phyloP scores from a whole-genome alignment of 768 basidiomycete genomes.

The Russula sp. region DNA sequence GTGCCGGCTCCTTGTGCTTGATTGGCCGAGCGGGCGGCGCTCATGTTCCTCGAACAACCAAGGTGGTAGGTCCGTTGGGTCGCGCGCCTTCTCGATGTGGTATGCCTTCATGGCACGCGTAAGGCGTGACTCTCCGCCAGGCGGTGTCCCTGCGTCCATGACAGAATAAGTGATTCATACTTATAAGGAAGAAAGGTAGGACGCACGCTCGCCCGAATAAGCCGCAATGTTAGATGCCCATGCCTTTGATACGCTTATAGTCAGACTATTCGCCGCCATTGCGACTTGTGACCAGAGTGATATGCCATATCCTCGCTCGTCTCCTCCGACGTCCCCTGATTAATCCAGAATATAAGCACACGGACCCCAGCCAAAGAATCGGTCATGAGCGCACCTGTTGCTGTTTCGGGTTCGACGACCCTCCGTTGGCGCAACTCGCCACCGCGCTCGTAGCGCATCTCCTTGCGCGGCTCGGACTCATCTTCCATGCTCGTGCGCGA shows the following conservation, averaged over 20 bases:
- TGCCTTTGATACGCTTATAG: slow-evolving; percentile 52
- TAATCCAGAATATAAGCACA: slow-evolving; percentile 11
- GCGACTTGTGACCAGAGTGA: slow-evolving; percentile 54
- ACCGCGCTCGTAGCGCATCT: neutral
- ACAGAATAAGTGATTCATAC: neutral
- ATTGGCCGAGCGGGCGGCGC: slow-evolving; percentile 32
- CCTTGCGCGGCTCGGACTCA: slow-evolving; percentile 26
- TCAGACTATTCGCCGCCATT: slow-evolving; percentile 46
- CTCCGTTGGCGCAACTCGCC: slow-evolving; percentile 5
- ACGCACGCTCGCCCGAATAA: slow-evolving; percentile 22
- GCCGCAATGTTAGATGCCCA: slow-evolving; percentile 34
- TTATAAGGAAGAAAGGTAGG: neutral
- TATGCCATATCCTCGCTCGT: slow-evolving; percentile 34
- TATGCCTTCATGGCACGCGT: slow-evolving; percentile 64
- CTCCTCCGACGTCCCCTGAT: slow-evolving; percentile 9
- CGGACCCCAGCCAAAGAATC: neutral
- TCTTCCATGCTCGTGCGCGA: slow-evolving; percentile 43
- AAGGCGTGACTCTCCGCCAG: slow-evolving; percentile 54
- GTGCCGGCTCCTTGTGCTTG: slow-evolving; percentile 21
- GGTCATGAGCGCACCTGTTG: slow-evolving; percentile 1
- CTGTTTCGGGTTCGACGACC: neutral
- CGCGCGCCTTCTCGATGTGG: slow-evolving; percentile 53
- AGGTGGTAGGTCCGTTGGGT: slow-evolving; percentile 51
- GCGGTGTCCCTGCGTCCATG: slow-evolving; percentile 38
- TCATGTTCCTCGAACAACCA: slow-evolving; percentile 63